Evolutionary conservation across 176 grass and related monocot genomes (phyloP).

Genomic region (Musa beccarii): DNA sequence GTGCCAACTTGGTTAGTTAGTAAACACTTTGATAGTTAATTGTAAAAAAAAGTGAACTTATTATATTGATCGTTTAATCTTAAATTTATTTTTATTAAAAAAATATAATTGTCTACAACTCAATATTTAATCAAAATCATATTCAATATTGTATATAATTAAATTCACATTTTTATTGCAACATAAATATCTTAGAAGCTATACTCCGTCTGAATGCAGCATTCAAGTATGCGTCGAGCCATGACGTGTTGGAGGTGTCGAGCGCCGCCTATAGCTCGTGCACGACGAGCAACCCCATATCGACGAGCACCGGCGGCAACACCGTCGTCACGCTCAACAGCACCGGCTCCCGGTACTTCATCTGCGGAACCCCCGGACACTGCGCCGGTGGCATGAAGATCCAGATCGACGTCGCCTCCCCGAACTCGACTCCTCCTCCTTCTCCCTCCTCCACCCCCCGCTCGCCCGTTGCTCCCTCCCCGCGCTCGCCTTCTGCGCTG

Average conservation of each 20-base stretch:
- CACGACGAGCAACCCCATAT: slow-evolving; percentile 37
- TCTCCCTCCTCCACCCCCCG: background rate
- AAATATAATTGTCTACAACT: too few species aligned
- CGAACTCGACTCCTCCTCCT: background rate
- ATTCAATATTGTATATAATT: too few species aligned
- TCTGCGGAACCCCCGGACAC: slow-evolving; percentile 59
- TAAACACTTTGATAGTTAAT: too few species aligned
- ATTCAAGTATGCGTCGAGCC: slow-evolving; percentile 40
- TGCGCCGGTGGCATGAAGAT: slow-evolving; percentile 71
- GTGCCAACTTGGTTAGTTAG: too few species aligned
- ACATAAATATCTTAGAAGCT: background rate
- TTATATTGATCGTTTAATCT: too few species aligned
- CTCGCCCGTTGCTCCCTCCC: background rate
- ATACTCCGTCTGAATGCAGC: slow-evolving; percentile 17
- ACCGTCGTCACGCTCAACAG: slow-evolving; percentile 39
- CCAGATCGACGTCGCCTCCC: slow-evolving; percentile 28
- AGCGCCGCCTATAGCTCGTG: slow-evolving; percentile 41
- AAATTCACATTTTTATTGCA: too few species aligned
- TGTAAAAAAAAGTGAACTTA: too few species aligned
- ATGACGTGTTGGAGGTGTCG: slow-evolving; percentile 68
- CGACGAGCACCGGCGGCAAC: slow-evolving; percentile 42
- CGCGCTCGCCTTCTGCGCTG: background rate
- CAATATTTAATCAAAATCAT: too few species aligned
- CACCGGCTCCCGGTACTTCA: slow-evolving; percentile 59
- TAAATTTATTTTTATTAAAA: too few species aligned